Conservation (phyloP, 1,284 basidiomycete genomes). For the Trichosporon sp. region DNA sequence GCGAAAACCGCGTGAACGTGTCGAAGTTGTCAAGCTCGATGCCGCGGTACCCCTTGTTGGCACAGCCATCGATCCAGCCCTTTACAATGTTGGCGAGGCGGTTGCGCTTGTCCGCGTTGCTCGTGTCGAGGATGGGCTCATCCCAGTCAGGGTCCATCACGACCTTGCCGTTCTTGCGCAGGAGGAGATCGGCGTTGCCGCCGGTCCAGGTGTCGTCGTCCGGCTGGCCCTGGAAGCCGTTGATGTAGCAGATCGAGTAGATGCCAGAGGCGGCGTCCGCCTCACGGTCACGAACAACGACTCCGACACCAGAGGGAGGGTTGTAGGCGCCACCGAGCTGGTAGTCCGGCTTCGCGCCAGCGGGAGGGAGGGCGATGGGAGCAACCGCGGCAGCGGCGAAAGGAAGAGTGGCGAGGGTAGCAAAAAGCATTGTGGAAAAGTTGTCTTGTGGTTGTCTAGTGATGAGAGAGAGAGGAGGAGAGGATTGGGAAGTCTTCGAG, state of each 20-base stretch:
- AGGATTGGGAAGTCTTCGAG: background rate
- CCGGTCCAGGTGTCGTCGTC: background rate
- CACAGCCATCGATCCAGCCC: background rate
- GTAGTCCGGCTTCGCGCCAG: constrained; percentile 1
- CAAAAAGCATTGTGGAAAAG: background rate
- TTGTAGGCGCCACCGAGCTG: constrained; percentile 4
- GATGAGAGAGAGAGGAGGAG: background rate
- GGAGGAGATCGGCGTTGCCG: constrained; percentile 1
- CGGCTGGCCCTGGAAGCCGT: constrained; percentile 5
- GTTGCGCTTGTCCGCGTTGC: background rate
- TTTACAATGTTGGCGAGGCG: background rate
- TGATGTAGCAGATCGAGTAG: constrained; percentile 6
- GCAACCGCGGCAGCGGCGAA: background rate
- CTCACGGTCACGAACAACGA: constrained; percentile 3
- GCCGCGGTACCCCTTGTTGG: background rate
- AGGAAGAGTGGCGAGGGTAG: background rate
- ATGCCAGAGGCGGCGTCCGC: background rate
- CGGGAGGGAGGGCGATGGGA: background rate
- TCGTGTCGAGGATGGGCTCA: constrained; percentile 4
- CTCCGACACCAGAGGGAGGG: constrained; percentile 3
- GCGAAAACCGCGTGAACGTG: background rate
- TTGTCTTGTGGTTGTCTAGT: background rate
- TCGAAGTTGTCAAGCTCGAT: constrained; percentile 6
- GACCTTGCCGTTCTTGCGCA: background rate
- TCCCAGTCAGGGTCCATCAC: constrained; percentile 2